Base-by-base conservation (phyloP, 495 filamentous ascomycete genomes). In the Apiosordaria backusii region DNA sequence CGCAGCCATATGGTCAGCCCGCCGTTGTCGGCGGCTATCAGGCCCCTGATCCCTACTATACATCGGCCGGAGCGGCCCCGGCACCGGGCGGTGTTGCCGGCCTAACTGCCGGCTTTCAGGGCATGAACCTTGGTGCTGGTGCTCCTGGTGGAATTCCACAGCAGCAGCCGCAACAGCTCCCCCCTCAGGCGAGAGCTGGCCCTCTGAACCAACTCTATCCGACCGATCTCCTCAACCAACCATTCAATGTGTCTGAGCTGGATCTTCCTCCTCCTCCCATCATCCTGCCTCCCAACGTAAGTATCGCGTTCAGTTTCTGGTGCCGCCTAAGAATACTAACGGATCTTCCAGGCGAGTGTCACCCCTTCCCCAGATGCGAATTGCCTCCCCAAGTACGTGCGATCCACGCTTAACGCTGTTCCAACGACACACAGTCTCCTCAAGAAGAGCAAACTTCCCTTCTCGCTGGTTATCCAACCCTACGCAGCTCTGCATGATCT, bases 361-460 rank as follows among this genome's bases (percentile, higher is more conserved):
- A 97, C 93, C 54, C 90, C 93, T 52, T 97, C 93, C 9, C 92
- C 93, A 27, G 84, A 92, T 77, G 88, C 96, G 57, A 99, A 98
- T 79, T 97, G 93, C 79, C 86, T 90, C 27, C 85, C 95, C 19
- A 96, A 97, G 83, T 98, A 96, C 74, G 89, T 98, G 73, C 91
- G 95, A 52, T 97, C 95, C 0, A 98, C 95, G 6, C 77, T 98
- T 55, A 97, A 98, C 75, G 91, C 91, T 53, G 89, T 96, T 19
- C 96, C 95, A 1, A 97, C 93, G 7, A 96, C 90, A 27, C 86
- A 96, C 72, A 91, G 89, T 3, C 83, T 98, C 57, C 86, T 98
- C 60, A 99, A 98, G 83, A 97, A 97, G 80, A 96, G 92, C 35
- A 92, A 92, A 74, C 84, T 99, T 57, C 95, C 95, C 0, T 97